Conservation (phyloP, 352 stramenopile genomes). For the Pythium biforme region DNA sequence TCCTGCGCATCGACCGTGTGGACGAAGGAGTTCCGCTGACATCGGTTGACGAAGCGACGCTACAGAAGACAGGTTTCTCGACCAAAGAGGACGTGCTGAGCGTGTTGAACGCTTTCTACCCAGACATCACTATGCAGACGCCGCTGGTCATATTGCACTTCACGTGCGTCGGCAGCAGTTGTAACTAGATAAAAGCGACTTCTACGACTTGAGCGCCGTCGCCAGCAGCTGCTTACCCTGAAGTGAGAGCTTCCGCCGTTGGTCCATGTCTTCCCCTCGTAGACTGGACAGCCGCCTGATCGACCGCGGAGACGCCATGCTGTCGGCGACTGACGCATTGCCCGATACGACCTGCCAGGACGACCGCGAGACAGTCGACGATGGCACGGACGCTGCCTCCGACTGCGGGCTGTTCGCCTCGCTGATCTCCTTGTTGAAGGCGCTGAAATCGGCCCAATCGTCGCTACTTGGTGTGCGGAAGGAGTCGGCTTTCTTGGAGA, state of each 20-base stretch:
- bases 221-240: slow-evolving; percentile 26
- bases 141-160: slow-evolving; percentile 55
- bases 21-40: slow-evolving; percentile 27
- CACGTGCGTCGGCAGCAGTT: slow-evolving; percentile 25
- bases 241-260: slow-evolving; percentile 26
- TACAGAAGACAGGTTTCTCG: slow-evolving; percentile 46
- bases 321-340: background rate
- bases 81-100: slow-evolving; percentile 38
- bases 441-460: slow-evolving; percentile 36
- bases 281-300: slow-evolving; percentile 3
- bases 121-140: slow-evolving; percentile 39
- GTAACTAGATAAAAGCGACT: background rate
- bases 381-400: slow-evolving; percentile 13
- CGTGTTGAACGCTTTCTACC: slow-evolving; percentile 60
- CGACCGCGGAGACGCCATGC: slow-evolving; percentile 6
- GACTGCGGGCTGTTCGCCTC: slow-evolving; percentile 12
- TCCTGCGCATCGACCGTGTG: slow-evolving; percentile 44
- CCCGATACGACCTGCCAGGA: slow-evolving; percentile 17
- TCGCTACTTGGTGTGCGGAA: background rate
- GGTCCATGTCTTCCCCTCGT: slow-evolving; percentile 6
- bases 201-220: slow-evolving; percentile 19
- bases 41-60: slow-evolving; percentile 31
- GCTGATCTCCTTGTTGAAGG: slow-evolving; percentile 18
- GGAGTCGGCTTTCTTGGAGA: background rate
- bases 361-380: slow-evolving; percentile 18